phyloP scores from a whole-genome alignment of 441 rosid species.

The Jatropha multifida region DNA sequence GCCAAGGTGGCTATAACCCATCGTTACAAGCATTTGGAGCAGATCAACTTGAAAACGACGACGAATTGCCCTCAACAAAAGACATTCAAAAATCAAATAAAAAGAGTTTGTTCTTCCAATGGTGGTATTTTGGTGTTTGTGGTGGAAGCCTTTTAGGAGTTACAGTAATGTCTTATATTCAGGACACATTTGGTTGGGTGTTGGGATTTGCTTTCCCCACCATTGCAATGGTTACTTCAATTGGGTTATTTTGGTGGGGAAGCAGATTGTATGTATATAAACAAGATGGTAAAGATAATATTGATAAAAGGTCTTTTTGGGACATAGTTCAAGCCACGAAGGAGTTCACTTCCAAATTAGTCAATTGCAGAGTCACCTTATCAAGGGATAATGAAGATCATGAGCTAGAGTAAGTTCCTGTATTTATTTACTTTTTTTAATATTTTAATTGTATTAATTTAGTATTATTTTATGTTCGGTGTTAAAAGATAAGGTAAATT shows the following conservation, averaged over 20 bases:
- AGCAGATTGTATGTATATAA: constrained; percentile 45
- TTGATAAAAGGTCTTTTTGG: constrained; percentile 25
- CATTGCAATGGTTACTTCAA: constrained; percentile 52
- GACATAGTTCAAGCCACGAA: constrained; percentile 36
- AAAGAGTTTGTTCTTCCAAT: constrained; percentile 70
- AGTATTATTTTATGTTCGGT: too few relatives aligned
- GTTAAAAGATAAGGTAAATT: too few relatives aligned
- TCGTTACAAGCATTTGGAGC: constrained; percentile 93
- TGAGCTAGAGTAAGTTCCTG: constrained; percentile 74
- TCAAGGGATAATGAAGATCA: constrained; percentile 34
- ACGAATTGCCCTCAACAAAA: constrained; percentile 49
- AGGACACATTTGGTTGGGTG: constrained; percentile 92
- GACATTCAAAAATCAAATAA: constrained; percentile 42
- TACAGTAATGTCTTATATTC: constrained; percentile 80
- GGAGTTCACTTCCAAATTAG: constrained; percentile 32
- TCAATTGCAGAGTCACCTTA: constrained; percentile 38
- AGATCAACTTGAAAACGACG: constrained; percentile 64
- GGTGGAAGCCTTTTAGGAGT: constrained; percentile 86
- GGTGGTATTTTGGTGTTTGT: constrained; percentile 94
- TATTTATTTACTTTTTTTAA: background rate
- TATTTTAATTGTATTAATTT: too few relatives aligned
- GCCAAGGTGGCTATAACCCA: constrained; percentile 86
- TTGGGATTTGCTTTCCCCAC: constrained; percentile 86
- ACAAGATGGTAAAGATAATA: constrained; percentile 17
- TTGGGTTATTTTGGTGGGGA: constrained; percentile 55